These are phyloP conservation scores for Turnera subulata DNA, from an alignment of 345 rosid species.

Conservation along the genomic window DNA sequence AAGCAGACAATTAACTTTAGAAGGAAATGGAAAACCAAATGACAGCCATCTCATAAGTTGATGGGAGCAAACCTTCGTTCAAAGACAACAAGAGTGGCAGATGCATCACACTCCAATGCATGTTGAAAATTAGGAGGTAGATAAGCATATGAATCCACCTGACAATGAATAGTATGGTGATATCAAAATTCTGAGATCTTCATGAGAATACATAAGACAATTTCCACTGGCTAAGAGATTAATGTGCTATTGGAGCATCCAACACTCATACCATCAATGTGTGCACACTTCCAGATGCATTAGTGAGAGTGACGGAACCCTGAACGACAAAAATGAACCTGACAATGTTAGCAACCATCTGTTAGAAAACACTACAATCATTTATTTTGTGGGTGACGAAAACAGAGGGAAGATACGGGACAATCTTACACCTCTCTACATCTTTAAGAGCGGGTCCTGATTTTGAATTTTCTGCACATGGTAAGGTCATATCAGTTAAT, in stretches of 20 bases:
- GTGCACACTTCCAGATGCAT: conserved; percentile 40
- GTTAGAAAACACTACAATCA: conserved; percentile 3
- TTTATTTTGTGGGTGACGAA: conserved; percentile 3
- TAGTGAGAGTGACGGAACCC: conserved; percentile 52
- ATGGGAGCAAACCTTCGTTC: conserved; percentile 55
- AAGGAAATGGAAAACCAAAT: conserved; percentile 3
- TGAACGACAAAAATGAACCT: conserved; percentile 78
- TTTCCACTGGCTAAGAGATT: background rate
- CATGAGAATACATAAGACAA: background rate
- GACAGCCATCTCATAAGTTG: background rate
- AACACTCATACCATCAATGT: conserved; percentile 45
- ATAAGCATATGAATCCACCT: conserved; percentile 92
- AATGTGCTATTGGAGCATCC: background rate
- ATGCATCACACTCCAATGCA: conserved; percentile 43
- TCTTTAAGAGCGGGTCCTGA: conserved; percentile 60
- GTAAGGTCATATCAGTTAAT: background rate
- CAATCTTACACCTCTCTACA: conserved; percentile 60
- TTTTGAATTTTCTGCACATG: conserved; percentile 64
- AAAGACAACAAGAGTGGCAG: conserved; percentile 65
- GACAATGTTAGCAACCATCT: conserved; percentile 12
- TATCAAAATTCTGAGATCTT: conserved; percentile 9
- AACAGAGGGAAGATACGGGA: conserved; percentile 3
- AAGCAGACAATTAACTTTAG: conserved; percentile 8
- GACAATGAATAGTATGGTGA: conserved; percentile 8
- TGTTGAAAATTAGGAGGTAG: conserved; percentile 70